Evolutionary conservation across 2,329 filamentous ascomycete species (phyloP).

Genomic region (Aspergillus quadrilineatus): DNA sequence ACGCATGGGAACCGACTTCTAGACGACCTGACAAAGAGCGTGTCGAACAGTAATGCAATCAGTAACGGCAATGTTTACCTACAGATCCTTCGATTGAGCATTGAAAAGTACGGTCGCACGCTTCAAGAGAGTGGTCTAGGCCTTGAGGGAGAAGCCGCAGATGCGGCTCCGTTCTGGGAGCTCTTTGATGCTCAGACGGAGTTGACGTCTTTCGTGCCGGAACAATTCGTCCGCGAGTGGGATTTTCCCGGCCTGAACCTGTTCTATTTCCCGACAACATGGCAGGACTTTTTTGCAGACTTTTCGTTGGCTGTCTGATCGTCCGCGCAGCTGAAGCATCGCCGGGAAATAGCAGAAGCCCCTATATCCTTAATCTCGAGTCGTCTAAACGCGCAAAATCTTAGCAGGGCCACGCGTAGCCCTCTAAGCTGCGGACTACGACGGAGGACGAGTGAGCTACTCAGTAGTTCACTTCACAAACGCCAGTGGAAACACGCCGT

Average conservation of each 20-base stretch:
- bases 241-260: conserved; percentile 57
- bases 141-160: not conserved
- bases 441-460: too few species aligned
- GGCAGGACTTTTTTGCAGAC: conserved; percentile 51
- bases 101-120: conserved; percentile 52
- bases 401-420: too few species aligned
- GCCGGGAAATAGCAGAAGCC: too few species aligned
- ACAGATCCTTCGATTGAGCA: conserved; percentile 50
- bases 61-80: conserved; percentile 51
- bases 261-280: conserved; percentile 49
- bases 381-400: too few species aligned
- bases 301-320: conserved; percentile 34
- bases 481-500: not conserved
- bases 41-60: conserved; percentile 32
- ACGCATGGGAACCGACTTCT: conserved; percentile 47
- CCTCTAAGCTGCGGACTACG: too few species aligned
- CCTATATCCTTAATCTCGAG: too few species aligned
- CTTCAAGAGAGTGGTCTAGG: conserved; percentile 37
- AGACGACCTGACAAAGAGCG: conserved; percentile 41
- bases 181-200: conserved; percentile 45
- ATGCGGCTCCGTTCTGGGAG: conserved; percentile 35
- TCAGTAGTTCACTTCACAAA: not conserved
- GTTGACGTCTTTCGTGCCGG: conserved; percentile 54
- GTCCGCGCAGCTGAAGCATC: not conserved
- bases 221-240: conserved; percentile 59